Evolutionary conservation across 805 yeast species (phyloP).

Genomic region (Candida loeiensis): DNA sequence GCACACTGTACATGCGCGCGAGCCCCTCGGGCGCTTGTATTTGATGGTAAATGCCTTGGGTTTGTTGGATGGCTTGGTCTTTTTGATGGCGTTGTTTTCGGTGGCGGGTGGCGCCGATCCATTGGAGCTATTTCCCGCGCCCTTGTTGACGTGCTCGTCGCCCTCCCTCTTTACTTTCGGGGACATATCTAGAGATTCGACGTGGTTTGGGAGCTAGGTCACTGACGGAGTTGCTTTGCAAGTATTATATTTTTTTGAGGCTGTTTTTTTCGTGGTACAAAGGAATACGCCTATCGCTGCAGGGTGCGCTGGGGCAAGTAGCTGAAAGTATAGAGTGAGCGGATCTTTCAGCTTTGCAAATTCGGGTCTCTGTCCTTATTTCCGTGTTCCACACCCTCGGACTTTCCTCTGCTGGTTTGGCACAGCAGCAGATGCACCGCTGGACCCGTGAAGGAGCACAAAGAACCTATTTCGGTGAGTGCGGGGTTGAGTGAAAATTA

Average conservation of each 20-base stretch:
- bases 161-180: constrained; percentile 1
- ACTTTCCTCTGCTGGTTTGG: background rate
- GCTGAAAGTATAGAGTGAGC: no score
- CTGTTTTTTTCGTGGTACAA: background rate
- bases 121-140: background rate
- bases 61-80: constrained; percentile 17
- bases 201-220: background rate
- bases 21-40: constrained; percentile 56
- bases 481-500: no score
- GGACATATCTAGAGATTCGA: background rate
- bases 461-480: no score
- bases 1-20: constrained; percentile 75
- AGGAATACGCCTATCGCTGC: no score
- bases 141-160: background rate
- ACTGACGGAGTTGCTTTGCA: background rate
- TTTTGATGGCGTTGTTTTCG: background rate
- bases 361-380: no score
- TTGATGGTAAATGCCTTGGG: constrained; percentile 45
- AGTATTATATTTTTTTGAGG: background rate
- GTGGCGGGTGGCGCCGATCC: background rate
- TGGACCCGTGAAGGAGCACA: background rate
- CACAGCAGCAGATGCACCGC: background rate
- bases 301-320: no score
- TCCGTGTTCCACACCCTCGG: no score
- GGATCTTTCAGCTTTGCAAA: no score